Evolutionary conservation across 1,139 yeast genomes (phyloP).

Genomic region (Sugiyamaella grinbergsii): DNA sequence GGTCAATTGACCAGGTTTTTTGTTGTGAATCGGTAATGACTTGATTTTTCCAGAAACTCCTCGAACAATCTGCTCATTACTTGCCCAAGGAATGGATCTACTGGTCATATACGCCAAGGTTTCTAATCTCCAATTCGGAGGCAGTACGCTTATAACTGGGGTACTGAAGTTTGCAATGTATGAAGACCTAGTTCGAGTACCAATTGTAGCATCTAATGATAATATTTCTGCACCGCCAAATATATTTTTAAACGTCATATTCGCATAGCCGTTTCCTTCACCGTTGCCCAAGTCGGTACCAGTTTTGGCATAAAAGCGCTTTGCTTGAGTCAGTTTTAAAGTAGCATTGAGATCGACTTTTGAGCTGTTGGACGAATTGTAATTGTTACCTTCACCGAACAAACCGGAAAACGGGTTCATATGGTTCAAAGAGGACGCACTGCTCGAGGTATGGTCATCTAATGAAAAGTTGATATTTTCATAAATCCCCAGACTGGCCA

Average conservation of each 20-base stretch:
- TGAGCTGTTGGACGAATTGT: slow-evolving; percentile 8
- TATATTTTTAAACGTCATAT: slow-evolving; percentile 28
- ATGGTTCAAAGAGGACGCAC: neutral
- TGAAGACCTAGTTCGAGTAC: slow-evolving; percentile 70
- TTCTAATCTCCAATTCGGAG: slow-evolving; percentile 57
- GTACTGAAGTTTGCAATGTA: slow-evolving; percentile 56
- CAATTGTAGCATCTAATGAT: slow-evolving; percentile 29
- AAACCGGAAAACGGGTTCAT: slow-evolving; percentile 19
- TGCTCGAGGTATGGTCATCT: slow-evolving; percentile 8
- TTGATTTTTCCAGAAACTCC: slow-evolving; percentile 60
- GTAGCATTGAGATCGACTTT: slow-evolving; percentile 28
- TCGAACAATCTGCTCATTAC: slow-evolving; percentile 57
- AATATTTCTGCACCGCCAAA: slow-evolving; percentile 34
- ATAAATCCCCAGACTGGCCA: slow-evolving; percentile 28
- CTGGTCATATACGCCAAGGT: slow-evolving; percentile 59
- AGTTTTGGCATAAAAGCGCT: slow-evolving; percentile 28
- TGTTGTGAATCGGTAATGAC: slow-evolving; percentile 13
- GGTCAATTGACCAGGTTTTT: neutral
- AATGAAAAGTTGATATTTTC: slow-evolving; percentile 26
- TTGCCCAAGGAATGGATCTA: slow-evolving; percentile 65
- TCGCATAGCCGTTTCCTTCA: slow-evolving; percentile 72
- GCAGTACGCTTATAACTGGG: slow-evolving; percentile 51
- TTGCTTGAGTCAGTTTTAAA: slow-evolving; percentile 24
- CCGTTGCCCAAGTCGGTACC: slow-evolving; percentile 33
- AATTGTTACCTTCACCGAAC: slow-evolving; percentile 16